These are phyloP conservation scores for Stereocaulon alpinum DNA, from an alignment of 495 filamentous ascomycete species.

Conservation along the genomic window DNA sequence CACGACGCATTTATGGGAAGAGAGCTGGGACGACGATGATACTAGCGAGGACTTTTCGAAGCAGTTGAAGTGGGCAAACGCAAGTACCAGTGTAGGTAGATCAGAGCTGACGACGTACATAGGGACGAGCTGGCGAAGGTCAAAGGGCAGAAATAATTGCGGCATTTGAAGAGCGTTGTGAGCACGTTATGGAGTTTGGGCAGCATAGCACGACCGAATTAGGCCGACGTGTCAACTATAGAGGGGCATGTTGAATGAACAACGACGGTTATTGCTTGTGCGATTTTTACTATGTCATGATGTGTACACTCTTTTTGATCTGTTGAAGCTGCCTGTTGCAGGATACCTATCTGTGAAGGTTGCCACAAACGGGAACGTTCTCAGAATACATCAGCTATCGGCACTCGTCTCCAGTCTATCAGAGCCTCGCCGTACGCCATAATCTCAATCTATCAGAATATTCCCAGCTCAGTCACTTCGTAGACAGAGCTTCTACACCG, in stretches of 20 bases:
- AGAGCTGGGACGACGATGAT: conserved; percentile 99
- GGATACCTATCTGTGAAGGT: conserved; percentile 21
- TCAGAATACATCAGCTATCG: not conserved
- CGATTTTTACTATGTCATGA: not conserved
- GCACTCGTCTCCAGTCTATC: not conserved
- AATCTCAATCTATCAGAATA: conserved; percentile 2
- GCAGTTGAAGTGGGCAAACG: conserved; percentile 71
- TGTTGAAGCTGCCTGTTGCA: conserved; percentile 5
- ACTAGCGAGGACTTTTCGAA: conserved; percentile 91
- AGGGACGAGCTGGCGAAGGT: conserved; percentile 97
- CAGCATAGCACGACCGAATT: not conserved
- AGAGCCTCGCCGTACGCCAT: conserved; percentile 10
- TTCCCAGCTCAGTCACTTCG: conserved; percentile 43
- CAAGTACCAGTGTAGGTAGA: not conserved
- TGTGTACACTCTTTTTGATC: no score
- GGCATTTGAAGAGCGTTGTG: not conserved
- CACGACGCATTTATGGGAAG: conserved; percentile 89
- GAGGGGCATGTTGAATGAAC: not conserved
- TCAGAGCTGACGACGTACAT: conserved; percentile 2
- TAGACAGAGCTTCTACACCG: conserved; percentile 87
- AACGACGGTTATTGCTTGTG: not conserved
- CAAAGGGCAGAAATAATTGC: conserved; percentile 49
- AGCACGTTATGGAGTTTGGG: conserved; percentile 9
- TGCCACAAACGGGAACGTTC: not conserved
- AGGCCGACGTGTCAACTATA: not conserved